A percentile compares a stretch with the other conserved stretches of the same genome.
Conservation (phyloP, 139 green algal species). For the Tetradesmus lagerheimii region DNA sequence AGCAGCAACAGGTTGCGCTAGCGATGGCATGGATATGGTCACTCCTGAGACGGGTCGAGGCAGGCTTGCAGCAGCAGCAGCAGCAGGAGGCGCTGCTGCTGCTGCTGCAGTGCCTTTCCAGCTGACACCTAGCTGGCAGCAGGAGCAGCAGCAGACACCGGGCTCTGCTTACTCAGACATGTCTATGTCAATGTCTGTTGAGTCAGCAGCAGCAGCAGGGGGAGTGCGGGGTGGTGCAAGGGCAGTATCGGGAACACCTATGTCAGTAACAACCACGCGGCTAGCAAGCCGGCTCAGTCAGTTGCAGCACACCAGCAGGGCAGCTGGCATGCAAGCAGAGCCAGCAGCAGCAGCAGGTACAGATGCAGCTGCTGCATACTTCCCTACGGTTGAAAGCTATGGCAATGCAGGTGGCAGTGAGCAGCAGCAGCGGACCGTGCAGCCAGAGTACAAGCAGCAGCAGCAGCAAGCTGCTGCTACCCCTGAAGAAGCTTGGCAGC, state of each 20-base stretch:
- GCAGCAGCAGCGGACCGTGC: not conserved
- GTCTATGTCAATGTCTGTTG: conserved; percentile 27
- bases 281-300: not conserved
- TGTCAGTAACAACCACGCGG: not conserved
- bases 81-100: not conserved
- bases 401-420: not conserved
- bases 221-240: not conserved
- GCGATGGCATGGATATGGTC: conserved; percentile 44
- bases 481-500: conserved; percentile 30
- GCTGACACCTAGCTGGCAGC: not conserved
- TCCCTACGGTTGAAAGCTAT: conserved; percentile 1
- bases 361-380: not conserved
- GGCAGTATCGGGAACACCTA: conserved; percentile 2
- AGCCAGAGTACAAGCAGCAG: conserved; percentile 20
- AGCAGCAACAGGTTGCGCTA: not conserved
- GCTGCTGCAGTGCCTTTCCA: not conserved
- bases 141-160: conserved; percentile 23
- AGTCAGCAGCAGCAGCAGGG: not conserved
- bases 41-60: not conserved
- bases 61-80: not conserved
- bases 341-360: conserved; percentile 10
- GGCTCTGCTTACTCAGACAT: not conserved
- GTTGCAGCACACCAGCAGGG: not conserved
- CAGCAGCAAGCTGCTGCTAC: not conserved
- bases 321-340: not conserved